Percentiles rank a stretch among this genome's conserved stretches.
Evolutionary conservation across 1,284 basidiomycete species (phyloP).

Genomic region (Boletus sp.): DNA sequence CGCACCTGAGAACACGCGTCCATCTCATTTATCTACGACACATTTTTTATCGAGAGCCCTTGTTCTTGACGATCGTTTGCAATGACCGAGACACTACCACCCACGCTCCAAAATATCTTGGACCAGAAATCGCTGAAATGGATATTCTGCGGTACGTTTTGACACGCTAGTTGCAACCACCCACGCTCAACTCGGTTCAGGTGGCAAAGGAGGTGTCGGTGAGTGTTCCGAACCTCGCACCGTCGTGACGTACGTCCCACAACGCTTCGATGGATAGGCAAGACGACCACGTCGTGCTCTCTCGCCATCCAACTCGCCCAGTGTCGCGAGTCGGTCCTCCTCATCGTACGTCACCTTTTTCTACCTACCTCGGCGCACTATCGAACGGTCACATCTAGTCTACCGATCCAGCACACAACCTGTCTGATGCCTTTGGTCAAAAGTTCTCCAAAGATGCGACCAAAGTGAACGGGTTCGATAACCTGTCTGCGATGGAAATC

Average conservation of each 20-base stretch:
- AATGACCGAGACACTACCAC: conserved; percentile 63
- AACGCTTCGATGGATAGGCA: conserved; percentile 56
- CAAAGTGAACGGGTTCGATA: conserved; percentile 98
- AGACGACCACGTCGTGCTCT: conserved; percentile 95
- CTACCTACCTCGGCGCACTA: not conserved
- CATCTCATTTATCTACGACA: conserved; percentile 16
- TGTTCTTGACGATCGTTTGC: conserved; percentile 26
- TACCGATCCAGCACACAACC: conserved; percentile 98
- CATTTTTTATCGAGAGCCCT: conserved; percentile 7
- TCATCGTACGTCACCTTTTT: conserved; percentile 73
- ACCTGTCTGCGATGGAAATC: conserved; percentile 99
- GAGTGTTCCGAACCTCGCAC: conserved; percentile 40
- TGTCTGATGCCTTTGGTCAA: conserved; percentile 98
- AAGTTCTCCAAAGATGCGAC: conserved; percentile 99
- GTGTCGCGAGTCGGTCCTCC: conserved; percentile 86
- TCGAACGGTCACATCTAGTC: conserved; percentile 58
- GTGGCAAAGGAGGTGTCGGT: conserved; percentile 96
- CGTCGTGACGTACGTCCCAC: not conserved
- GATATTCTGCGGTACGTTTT: conserved; percentile 89
- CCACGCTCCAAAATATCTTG: conserved; percentile 88
- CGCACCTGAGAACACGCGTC: conserved; percentile 26
- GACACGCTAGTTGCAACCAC: conserved; percentile 1
- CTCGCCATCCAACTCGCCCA: conserved; percentile 93
- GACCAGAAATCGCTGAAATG: conserved; percentile 91
- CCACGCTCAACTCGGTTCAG: conserved; percentile 45